Evolutionary conservation across 257 asterid species (phyloP).

Genomic region (Echium plantagineum): DNA sequence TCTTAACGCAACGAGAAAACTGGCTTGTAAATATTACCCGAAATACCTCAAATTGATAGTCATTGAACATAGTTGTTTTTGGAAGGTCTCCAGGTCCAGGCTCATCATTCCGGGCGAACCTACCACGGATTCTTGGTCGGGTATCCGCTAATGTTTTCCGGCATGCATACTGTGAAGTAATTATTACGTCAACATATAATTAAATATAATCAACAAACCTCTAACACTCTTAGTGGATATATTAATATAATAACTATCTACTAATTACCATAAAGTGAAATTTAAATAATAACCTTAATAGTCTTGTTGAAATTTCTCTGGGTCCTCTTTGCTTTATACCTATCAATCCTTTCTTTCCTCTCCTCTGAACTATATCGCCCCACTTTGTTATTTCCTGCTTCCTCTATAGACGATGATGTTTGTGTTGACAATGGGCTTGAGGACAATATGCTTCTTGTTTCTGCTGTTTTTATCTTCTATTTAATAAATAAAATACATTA

Average conservation of each 20-base stretch:
- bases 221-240: background rate
- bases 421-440: slow-evolving; percentile 53
- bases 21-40: slow-evolving; percentile 48
- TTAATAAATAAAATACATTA: background rate
- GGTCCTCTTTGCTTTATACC: slow-evolving; percentile 68
- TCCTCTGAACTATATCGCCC: slow-evolving; percentile 63
- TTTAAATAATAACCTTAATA: slow-evolving; percentile 44
- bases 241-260: background rate
- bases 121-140: slow-evolving; percentile 77
- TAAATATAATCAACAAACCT: background rate
- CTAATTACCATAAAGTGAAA: background rate
- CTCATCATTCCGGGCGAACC: slow-evolving; percentile 77
- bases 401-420: slow-evolving; percentile 47
- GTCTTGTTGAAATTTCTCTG: slow-evolving; percentile 85
- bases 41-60: slow-evolving; percentile 33
- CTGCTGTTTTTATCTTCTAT: slow-evolving; percentile 34
- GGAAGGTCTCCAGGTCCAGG: slow-evolving; percentile 61
- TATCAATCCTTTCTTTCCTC: slow-evolving; percentile 64
- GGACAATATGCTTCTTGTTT: slow-evolving; percentile 25
- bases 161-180: slow-evolving; percentile 50
- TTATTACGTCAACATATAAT: background rate
- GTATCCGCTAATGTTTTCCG: slow-evolving; percentile 85
- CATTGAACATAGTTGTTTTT: slow-evolving; percentile 37
- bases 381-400: slow-evolving; percentile 44
- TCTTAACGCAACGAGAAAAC: no score